These are phyloP conservation scores for Hura crepitans DNA, from an alignment of 441 rosid genomes.

Conservation along the genomic window DNA sequence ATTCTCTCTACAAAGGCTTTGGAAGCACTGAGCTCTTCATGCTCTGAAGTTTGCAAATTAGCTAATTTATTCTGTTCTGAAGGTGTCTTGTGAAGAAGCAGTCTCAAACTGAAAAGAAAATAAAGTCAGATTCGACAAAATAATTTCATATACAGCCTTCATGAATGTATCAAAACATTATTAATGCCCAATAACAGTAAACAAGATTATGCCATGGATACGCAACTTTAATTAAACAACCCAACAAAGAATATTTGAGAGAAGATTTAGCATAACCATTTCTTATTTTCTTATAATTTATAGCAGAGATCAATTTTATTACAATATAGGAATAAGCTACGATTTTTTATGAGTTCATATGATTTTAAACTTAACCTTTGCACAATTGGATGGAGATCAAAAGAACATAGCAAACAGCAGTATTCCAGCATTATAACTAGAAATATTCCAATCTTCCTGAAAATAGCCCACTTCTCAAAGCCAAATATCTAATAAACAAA, in stretches of 20 bases:
- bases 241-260: background rate
- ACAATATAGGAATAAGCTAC: too few relatives aligned
- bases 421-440: background rate
- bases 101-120: constrained; percentile 49
- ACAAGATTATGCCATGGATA: background rate
- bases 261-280: background rate
- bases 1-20: constrained; percentile 46
- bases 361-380: background rate
- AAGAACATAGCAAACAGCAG: background rate
- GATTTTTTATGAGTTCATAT: too few relatives aligned
- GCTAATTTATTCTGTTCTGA: constrained; percentile 50
- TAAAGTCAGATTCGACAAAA: constrained; percentile 25
- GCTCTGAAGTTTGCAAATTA: constrained; percentile 43
- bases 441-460: background rate
- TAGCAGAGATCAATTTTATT: background rate
- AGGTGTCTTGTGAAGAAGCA: constrained; percentile 44
- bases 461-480: constrained; percentile 6
- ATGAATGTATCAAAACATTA: background rate
- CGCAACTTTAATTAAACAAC: background rate
- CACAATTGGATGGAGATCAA: background rate
- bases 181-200: background rate
- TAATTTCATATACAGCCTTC: constrained; percentile 1
- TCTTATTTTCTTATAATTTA: background rate
- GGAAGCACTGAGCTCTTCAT: constrained; percentile 59
- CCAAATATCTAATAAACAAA: background rate